Conservation (phyloP, 805 yeast genomes). For the Wickerhamomyces subpelliculosus region DNA sequence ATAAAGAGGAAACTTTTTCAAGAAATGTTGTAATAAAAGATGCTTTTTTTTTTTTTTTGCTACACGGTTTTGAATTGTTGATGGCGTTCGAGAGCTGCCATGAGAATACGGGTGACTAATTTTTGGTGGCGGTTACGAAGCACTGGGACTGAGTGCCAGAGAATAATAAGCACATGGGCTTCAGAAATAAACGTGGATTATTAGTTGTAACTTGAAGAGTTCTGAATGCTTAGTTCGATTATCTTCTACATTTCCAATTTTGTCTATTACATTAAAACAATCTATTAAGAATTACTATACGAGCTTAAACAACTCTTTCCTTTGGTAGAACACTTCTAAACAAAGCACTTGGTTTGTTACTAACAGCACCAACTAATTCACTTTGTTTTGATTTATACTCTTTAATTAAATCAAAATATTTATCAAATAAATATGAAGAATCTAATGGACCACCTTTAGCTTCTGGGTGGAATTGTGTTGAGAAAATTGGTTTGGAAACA, state of each 20-base stretch:
- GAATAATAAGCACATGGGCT: too few species aligned
- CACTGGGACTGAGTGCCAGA: too few species aligned
- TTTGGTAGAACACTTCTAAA: conserved; percentile 58
- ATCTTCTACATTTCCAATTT: too few species aligned
- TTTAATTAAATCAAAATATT: conserved; percentile 66
- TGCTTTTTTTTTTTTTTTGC: too few species aligned
- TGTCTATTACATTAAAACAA: neutral
- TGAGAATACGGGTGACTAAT: too few species aligned
- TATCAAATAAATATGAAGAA: conserved; percentile 85
- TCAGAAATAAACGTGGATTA: too few species aligned
- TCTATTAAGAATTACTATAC: neutral
- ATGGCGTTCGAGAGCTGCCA: too few species aligned
- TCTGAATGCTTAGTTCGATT: too few species aligned
- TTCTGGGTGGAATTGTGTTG: conserved; percentile 98
- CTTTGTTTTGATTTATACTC: conserved; percentile 41
- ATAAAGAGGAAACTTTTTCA: neutral
- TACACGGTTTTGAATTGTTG: too few species aligned
- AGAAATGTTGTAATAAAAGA: neutral
- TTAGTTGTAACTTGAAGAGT: too few species aligned
- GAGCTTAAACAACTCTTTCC: conserved; percentile 45
- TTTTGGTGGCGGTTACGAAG: too few species aligned
- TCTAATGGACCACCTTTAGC: conserved; percentile 99
- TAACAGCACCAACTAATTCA: conserved; percentile 33
- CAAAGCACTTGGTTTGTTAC: conserved; percentile 37
- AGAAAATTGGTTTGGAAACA: conserved; percentile 78